A percentile compares a stretch with the other conserved stretches of the same genome.
Evolutionary conservation across 2,329 filamentous ascomycete species (phyloP).

Genomic region (Cyclaneusma minus): DNA sequence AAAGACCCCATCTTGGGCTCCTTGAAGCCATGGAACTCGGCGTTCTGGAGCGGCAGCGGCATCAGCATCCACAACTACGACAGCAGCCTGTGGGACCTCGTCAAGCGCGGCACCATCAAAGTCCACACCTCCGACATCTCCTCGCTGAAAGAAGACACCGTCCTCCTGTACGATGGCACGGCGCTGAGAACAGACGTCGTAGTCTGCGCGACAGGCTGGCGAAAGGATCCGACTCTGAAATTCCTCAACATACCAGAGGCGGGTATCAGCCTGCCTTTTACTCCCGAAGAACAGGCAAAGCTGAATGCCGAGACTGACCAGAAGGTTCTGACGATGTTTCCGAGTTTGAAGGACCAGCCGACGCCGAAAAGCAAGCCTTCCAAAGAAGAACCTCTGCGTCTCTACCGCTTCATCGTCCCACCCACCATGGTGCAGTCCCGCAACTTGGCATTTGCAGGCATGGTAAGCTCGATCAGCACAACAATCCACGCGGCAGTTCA

Average conservation of each 20-base stretch:
- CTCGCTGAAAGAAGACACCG: conserved; percentile 25
- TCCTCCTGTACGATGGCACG: conserved; percentile 33
- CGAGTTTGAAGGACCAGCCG: conserved; percentile 33
- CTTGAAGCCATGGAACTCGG: conserved; percentile 31
- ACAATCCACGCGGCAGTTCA: conserved; percentile 26
- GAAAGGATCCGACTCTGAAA: conserved; percentile 31
- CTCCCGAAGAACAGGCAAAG: conserved; percentile 23
- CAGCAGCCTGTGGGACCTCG: conserved; percentile 36
- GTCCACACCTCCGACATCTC: conserved; percentile 35
- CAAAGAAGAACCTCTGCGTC: conserved; percentile 18
- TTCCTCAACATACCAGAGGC: conserved; percentile 19
- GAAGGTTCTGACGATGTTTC: conserved; percentile 34
- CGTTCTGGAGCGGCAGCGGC: conserved; percentile 35
- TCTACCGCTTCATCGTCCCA: conserved; percentile 29
- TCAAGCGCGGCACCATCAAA: conserved; percentile 31
- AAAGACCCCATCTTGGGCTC: conserved; percentile 32
- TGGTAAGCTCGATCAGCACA: conserved; percentile 26
- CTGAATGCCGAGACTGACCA: conserved; percentile 28
- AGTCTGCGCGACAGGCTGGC: conserved; percentile 42
- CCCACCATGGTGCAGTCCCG: conserved; percentile 22
- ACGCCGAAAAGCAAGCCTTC: conserved; percentile 20
- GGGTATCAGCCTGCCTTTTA: not conserved
- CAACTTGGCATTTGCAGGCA: conserved; percentile 28
- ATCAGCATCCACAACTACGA: conserved; percentile 45
- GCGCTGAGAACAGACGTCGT: conserved; percentile 32